A percentile compares a stretch with the other conserved stretches of the same genome.
phyloP scores from a whole-genome alignment of 2,329 filamentous ascomycete species.

The Monilinia vaccinii-corymbosi region DNA sequence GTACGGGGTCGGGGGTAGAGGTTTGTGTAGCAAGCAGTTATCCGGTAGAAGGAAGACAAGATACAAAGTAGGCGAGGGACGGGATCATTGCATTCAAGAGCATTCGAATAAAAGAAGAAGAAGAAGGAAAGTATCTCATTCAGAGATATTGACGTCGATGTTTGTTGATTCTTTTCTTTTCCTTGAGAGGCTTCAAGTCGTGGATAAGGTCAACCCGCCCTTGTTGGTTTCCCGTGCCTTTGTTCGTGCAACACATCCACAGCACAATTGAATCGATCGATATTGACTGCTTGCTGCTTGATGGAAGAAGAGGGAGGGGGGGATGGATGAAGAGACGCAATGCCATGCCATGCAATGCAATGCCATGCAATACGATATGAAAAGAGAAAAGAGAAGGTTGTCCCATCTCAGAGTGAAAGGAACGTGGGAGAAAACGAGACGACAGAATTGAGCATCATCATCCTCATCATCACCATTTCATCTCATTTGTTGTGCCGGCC shows the following conservation, averaged over 20 bases:
- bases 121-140: neutral
- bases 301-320: neutral
- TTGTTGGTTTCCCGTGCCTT: neutral
- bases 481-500: too few species aligned
- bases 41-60: slow-evolving; percentile 20
- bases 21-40: slow-evolving; percentile 21
- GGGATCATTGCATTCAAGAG: slow-evolving; percentile 24
- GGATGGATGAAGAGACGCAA: neutral
- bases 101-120: neutral
- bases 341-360: too few species aligned
- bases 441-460: neutral
- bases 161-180: neutral
- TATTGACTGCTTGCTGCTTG: neutral
- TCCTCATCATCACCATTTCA: too few species aligned
- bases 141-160: slow-evolving; percentile 1
- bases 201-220: neutral
- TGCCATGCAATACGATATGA: neutral
- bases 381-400: neutral
- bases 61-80: slow-evolving; percentile 17
- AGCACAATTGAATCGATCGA: neutral
- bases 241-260: neutral
- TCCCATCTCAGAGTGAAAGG: neutral
- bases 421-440: neutral
- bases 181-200: neutral
- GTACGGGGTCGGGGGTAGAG: slow-evolving; percentile 13